Conservation (phyloP, 2,329 filamentous ascomycete species). For the Arthrobotrys megalospora region DNA sequence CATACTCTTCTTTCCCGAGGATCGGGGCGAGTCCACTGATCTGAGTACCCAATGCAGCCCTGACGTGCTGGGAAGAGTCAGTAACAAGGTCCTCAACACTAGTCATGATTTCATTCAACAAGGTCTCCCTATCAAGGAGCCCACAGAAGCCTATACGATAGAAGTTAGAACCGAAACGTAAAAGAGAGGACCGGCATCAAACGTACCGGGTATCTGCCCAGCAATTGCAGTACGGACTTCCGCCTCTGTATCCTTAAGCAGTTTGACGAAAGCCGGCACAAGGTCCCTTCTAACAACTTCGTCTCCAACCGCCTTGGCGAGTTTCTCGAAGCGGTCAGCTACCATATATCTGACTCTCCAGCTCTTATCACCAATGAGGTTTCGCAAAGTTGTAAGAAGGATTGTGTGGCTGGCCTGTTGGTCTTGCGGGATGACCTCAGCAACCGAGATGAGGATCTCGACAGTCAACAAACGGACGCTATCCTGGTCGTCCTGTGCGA, state of each 20-base stretch:
- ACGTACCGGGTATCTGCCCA: constrained; percentile 88
- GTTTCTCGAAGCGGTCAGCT: constrained; percentile 98
- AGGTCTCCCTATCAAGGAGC: constrained; percentile 86
- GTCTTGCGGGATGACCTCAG: constrained; percentile 97
- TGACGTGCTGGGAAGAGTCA: constrained; percentile 95
- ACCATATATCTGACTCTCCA: constrained; percentile 99
- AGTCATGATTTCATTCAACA: constrained; percentile 96
- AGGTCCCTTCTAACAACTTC: constrained; percentile 95
- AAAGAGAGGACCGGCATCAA: neutral
- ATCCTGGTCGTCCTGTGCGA: constrained; percentile 96
- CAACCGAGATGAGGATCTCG: constrained; percentile 94
- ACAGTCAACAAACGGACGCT: constrained; percentile 96
- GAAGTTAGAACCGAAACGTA: constrained; percentile 9
- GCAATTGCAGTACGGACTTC: constrained; percentile 97
- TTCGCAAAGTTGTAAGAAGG: constrained; percentile 88
- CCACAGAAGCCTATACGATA: constrained; percentile 82
- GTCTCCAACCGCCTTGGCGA: constrained; percentile 97
- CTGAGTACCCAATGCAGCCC: constrained; percentile 93
- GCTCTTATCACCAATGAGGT: constrained; percentile 98
- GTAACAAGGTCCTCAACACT: constrained; percentile 96
- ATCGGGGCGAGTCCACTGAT: constrained; percentile 97
- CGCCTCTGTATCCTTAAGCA: constrained; percentile 97
- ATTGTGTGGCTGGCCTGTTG: constrained; percentile 97
- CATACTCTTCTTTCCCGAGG: constrained; percentile 95
- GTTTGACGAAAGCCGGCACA: constrained; percentile 95